Base-by-base conservation (phyloP, 768 basidiomycete species). In the Naematelia encephala region DNA sequence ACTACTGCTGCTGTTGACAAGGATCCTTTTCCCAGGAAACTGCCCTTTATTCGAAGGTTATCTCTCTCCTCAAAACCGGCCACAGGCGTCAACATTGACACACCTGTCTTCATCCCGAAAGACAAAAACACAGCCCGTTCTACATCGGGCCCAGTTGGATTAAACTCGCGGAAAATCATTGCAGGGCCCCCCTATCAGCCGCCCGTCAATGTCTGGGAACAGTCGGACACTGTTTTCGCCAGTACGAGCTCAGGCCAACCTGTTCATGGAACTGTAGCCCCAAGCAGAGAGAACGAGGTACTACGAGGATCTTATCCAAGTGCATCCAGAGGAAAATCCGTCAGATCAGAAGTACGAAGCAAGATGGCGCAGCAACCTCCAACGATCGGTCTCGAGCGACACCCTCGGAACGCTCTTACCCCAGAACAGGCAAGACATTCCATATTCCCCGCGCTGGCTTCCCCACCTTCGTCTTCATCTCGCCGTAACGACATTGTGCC, bases 371-470 rank as follows among this genome's bases (percentile, higher is more conserved):
- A n/a, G n/a, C n/a, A n/a, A n/a, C n/a, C n/a, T n/a, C n/a, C n/a
- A n/a, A n/a, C n/a, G n/a, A n/a, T n/a, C n/a, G n/a, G n/a, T n/a
- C n/a, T n/a, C n/a, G n/a, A n/a, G n/a, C n/a, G n/a, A n/a, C n/a
- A n/a, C n/a, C n/a, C n/a, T n/a, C n/a, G n/a, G n/a, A n/a, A n/a
- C n/a, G 8, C 8, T 39, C 34, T 8, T 39, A 8, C 34, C 34
- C 34, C 16, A 16, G 8, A 39, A 39, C 34, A 39, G 34, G 16
- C 34, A 16, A 44, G 63, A n/a, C 45, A 61, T 21, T 60, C 56
- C 5, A 63, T 69, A 4, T 58, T 59, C 50, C 62, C 68, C 27
- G 66, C 62, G 25, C 53, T 70, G 5, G 65, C 65, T 19, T 70
- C 68, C 13, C 68, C 66, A 26, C 62, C 66, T 11, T 61, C 26